A percentile compares a stretch with the other conserved stretches of the same genome.
These are phyloP conservation scores for Serendipita sp. DNA, from an alignment of 768 basidiomycete species.

Conservation along the genomic window DNA sequence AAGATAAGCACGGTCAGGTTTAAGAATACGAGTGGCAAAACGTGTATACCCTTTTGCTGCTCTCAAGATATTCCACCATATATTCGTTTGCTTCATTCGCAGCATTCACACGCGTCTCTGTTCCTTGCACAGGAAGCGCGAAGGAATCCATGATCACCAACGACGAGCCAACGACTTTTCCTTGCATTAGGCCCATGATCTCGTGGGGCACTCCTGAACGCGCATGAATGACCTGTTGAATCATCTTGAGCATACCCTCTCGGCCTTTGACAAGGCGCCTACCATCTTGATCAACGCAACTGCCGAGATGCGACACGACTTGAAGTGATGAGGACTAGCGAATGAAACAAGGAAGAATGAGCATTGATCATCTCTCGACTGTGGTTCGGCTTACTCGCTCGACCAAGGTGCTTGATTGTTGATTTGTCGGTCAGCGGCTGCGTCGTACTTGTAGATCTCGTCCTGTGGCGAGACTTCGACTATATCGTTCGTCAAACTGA, in stretches of 20 bases:
- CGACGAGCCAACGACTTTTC: slow-evolving; percentile 61
- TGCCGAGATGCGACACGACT: slow-evolving; percentile 29
- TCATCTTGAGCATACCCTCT: not conserved
- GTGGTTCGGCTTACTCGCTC: slow-evolving; percentile 42
- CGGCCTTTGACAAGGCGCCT: slow-evolving; percentile 6
- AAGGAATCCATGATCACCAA: slow-evolving; percentile 83
- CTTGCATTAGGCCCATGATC: slow-evolving; percentile 99
- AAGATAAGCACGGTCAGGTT: not conserved
- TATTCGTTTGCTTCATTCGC: slow-evolving; percentile 93
- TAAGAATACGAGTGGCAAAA: not conserved
- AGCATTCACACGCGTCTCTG: slow-evolving; percentile 95
- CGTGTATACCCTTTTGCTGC: slow-evolving; percentile 51
- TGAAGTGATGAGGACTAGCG: slow-evolving; percentile 29
- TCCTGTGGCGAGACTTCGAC: slow-evolving; percentile 57
- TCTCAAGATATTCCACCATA: slow-evolving; percentile 86
- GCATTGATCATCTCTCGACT: not conserved
- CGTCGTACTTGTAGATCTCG: slow-evolving; percentile 62
- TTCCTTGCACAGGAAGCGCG: slow-evolving; percentile 92
- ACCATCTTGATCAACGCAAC: slow-evolving; percentile 36
- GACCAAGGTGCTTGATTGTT: slow-evolving; percentile 66
- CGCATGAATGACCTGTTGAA: slow-evolving; percentile 52
- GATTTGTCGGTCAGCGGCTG: slow-evolving; percentile 46
- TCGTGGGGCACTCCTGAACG: slow-evolving; percentile 94
- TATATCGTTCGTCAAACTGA: slow-evolving; percentile 55
- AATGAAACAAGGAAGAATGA: not conserved